Conservation (phyloP, 2,329 filamentous ascomycete species). For the Fusarium sp. region DNA sequence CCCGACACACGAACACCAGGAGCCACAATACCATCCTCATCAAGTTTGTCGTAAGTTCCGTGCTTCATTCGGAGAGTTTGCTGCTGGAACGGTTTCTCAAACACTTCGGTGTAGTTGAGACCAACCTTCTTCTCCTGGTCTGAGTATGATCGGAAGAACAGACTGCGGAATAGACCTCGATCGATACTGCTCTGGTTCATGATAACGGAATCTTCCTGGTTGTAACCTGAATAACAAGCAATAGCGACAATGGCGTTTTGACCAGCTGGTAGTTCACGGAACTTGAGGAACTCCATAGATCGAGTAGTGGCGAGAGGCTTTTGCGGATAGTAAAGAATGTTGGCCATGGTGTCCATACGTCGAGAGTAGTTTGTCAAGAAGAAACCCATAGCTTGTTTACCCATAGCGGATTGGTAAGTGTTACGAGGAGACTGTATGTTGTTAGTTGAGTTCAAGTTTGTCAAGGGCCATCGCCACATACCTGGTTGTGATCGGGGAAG, state of each 20-base stretch:
- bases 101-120: constrained; percentile 91
- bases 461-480: constrained; percentile 55
- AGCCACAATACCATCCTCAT: constrained; percentile 94
- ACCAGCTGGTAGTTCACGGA: constrained; percentile 95
- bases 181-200: constrained; percentile 99
- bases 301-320: constrained; percentile 96
- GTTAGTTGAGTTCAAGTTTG: constrained; percentile 13
- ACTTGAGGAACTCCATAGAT: constrained; percentile 99
- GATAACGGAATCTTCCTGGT: constrained; percentile 99
- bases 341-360: constrained; percentile 99
- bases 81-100: constrained; percentile 92
- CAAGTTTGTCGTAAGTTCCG: constrained; percentile 96
- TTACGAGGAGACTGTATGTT: constrained; percentile 87
- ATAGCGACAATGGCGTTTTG: constrained; percentile 99
- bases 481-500: constrained; percentile 98
- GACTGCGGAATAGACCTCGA: constrained; percentile 94
- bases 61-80: constrained; percentile 95
- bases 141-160: constrained; percentile 98
- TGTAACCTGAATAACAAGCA: constrained; percentile 97
- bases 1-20: constrained; percentile 95
- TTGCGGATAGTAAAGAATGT: constrained; percentile 98
- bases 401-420: constrained; percentile 99
- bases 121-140: constrained; percentile 98
- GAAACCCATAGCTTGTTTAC: constrained; percentile 99
- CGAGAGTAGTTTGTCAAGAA: constrained; percentile 97